A percentile compares a stretch with the other conserved stretches of the same genome.
Evolutionary conservation across 2,329 filamentous ascomycete species (phyloP).

Genomic region (Sporothrix pallida): DNA sequence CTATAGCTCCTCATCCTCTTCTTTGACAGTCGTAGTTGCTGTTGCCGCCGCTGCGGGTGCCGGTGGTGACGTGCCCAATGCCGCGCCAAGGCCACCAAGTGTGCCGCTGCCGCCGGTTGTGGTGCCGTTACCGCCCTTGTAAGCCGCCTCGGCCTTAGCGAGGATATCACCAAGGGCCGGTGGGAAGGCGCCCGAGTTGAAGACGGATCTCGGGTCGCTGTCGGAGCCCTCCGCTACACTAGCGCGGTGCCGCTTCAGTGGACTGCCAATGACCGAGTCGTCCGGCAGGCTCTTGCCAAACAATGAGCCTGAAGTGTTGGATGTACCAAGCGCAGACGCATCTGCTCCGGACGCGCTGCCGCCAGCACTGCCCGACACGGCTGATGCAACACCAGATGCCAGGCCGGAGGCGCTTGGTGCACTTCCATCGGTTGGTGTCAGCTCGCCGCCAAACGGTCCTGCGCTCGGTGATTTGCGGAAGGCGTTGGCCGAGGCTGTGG

Average conservation of each 20-base stretch:
- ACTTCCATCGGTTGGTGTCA: conserved; percentile 51
- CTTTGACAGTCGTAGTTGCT: conserved; percentile 15
- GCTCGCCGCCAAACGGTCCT: conserved; percentile 48
- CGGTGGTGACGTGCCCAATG: conserved; percentile 8
- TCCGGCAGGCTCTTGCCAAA: conserved; percentile 54
- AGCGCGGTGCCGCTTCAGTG: conserved; percentile 75
- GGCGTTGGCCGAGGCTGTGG: conserved; percentile 46
- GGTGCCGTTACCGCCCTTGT: conserved; percentile 35
- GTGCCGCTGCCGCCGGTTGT: conserved; percentile 6
- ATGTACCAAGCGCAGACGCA: background rate
- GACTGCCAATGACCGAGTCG: conserved; percentile 66
- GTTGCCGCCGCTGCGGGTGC: background rate
- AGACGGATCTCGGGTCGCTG: conserved; percentile 43
- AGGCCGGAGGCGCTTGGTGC: conserved; percentile 37
- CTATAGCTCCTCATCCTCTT: conserved; percentile 36
- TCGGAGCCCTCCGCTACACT: conserved; percentile 58
- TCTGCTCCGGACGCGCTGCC: background rate
- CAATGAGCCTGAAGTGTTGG: conserved; percentile 38
- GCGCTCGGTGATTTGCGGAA: conserved; percentile 55
- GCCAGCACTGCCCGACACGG: background rate
- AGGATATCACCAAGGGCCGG: conserved; percentile 51
- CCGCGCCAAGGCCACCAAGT: background rate
- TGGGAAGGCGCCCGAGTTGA: conserved; percentile 43
- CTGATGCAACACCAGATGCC: conserved; percentile 36
- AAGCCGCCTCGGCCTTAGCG: conserved; percentile 47